Conservation (phyloP, 352 stramenopile species). For the Globisporangium paddicum region DNA sequence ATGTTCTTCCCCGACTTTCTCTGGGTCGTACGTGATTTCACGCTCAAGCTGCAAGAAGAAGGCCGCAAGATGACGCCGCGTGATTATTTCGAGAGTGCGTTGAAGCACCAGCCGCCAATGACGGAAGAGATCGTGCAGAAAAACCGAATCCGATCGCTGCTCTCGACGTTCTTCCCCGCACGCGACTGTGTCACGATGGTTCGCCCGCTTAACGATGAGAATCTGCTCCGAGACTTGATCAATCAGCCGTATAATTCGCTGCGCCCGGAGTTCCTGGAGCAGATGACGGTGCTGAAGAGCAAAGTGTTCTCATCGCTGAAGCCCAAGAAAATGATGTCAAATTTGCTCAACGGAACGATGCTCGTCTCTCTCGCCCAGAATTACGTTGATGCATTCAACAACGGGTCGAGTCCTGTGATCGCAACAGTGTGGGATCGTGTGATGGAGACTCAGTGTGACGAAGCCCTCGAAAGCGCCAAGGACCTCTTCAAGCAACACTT, state of each 20-base stretch:
- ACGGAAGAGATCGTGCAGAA: constrained; percentile 50
- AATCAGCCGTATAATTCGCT: constrained; percentile 54
- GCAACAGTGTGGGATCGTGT: constrained; percentile 81
- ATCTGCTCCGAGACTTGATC: constrained; percentile 42
- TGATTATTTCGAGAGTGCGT: constrained; percentile 71
- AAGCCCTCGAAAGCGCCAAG: constrained; percentile 58
- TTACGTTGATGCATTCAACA: constrained; percentile 69
- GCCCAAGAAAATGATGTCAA: constrained; percentile 63
- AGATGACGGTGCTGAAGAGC: constrained; percentile 56
- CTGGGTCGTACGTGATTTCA: constrained; percentile 81
- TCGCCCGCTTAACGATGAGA: constrained; percentile 63
- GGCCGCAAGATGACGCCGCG: constrained; percentile 45
- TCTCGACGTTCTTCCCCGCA: constrained; percentile 67
- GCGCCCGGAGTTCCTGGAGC: constrained; percentile 50
- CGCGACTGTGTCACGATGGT: constrained; percentile 80
- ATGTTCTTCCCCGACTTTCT: constrained; percentile 69
- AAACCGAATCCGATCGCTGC: constrained; percentile 53
- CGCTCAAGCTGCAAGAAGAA: constrained; percentile 55
- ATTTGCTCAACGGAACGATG: constrained; percentile 58
- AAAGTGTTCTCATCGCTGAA: constrained; percentile 52
- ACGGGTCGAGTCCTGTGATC: constrained; percentile 67
- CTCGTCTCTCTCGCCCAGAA: constrained; percentile 58
- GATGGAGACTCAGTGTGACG: constrained; percentile 57
- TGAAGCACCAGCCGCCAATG: constrained; percentile 49
- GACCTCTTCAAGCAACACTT: constrained; percentile 34